Conservation (phyloP, 75 land plant genomes). For the Chamaecyparis obtusa region DNA sequence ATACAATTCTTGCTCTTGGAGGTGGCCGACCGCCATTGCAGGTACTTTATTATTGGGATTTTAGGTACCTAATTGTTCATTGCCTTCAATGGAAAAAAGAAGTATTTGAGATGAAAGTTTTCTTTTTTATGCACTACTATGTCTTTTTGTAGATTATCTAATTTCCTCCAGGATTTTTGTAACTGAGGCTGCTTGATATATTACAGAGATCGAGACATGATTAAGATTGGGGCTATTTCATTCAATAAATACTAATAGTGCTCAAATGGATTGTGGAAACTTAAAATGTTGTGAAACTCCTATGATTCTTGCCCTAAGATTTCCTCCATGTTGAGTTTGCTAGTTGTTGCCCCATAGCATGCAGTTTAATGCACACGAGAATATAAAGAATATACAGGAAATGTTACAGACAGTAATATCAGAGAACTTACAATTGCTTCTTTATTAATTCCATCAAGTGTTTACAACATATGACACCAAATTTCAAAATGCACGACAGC, state of each 20-base stretch:
- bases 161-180: background rate
- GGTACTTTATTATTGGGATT: conserved; percentile 28
- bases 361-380: too few relatives aligned
- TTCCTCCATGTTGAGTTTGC: background rate
- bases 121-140: background rate
- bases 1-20: conserved; percentile 84
- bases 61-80: background rate
- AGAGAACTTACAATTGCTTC: too few relatives aligned
- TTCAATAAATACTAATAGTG: background rate
- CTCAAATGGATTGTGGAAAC: background rate
- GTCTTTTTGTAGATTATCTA: background rate
- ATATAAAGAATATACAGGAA: too few relatives aligned
- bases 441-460: too few relatives aligned
- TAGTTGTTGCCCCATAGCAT: too few relatives aligned
- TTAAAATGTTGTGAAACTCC: background rate
- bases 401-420: too few relatives aligned
- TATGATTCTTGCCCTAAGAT: background rate
- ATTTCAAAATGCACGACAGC: too few relatives aligned
- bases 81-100: background rate
- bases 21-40: conserved; percentile 75
- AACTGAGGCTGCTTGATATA: background rate
- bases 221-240: background rate
- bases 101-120: background rate
- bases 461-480: too few relatives aligned
- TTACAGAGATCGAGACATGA: background rate